Conservation (phyloP, 352 stramenopile species). For the Globisporangium sylvaticum region DNA sequence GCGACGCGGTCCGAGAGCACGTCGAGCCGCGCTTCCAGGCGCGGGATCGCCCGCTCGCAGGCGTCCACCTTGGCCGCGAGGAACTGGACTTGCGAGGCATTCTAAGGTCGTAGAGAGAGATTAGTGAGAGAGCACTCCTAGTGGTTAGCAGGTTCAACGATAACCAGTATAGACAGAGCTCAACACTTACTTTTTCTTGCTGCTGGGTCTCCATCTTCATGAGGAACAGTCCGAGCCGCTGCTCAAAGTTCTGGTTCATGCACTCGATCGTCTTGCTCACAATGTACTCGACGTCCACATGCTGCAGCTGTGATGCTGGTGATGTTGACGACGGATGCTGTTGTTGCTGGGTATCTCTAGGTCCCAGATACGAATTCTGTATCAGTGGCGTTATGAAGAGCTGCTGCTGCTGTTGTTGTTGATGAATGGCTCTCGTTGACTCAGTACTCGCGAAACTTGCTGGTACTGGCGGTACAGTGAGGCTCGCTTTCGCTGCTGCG, state of each 20-base stretch:
- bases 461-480: too few relatives aligned
- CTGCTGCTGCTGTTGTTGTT: too few relatives aligned
- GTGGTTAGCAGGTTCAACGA: too few relatives aligned
- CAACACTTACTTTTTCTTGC: conserved; percentile 38
- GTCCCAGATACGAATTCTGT: neutral
- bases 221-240: conserved; percentile 50
- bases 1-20: conserved; percentile 55
- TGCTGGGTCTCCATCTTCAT: conserved; percentile 58
- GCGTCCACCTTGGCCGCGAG: conserved; percentile 54
- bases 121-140: too few relatives aligned
- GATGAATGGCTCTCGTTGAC: too few relatives aligned
- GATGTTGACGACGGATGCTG: neutral
- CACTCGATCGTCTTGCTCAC: conserved; percentile 62
- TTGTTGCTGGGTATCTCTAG: neutral
- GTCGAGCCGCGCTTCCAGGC: conserved; percentile 55
- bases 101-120: conserved; percentile 14
- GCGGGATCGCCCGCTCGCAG: conserved; percentile 56
- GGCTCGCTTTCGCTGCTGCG: too few relatives aligned
- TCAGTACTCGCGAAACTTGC: too few relatives aligned
- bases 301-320: conserved; percentile 22
- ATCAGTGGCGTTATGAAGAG: too few relatives aligned
- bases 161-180: neutral
- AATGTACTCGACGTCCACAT: conserved; percentile 56
- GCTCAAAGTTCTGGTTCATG: conserved; percentile 67
- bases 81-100: conserved; percentile 45